phyloP scores from a whole-genome alignment of 2,329 filamentous ascomycete genomes.

The Dactylellina haptotyla region DNA sequence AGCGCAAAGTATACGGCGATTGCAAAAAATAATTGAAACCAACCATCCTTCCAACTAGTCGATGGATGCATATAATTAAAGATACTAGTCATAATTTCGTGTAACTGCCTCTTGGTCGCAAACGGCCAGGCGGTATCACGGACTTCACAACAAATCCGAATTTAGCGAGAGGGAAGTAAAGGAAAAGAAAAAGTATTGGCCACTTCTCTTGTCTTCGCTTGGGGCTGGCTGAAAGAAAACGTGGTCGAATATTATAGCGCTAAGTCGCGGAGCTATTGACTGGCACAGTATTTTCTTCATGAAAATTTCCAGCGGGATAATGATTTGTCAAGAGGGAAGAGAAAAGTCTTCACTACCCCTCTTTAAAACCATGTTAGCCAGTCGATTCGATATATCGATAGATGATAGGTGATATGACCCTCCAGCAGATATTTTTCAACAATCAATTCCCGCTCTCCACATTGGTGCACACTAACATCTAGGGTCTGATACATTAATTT shows the following conservation, averaged over 20 bases:
- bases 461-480: too few relatives aligned
- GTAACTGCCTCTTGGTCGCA: neutral
- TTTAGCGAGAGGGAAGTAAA: neutral
- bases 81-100: neutral
- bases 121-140: slow-evolving; percentile 2
- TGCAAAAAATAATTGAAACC: neutral
- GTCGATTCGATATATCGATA: neutral
- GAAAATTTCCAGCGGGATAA: neutral
- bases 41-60: neutral
- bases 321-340: slow-evolving; percentile 6
- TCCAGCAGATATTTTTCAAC: too few relatives aligned
- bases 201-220: neutral
- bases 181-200: neutral
- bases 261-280: slow-evolving; percentile 1
- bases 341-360: neutral
- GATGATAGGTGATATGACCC: too few relatives aligned
- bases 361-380: neutral
- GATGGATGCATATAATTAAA: neutral
- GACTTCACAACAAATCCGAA: slow-evolving; percentile 2
- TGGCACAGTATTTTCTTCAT: neutral
- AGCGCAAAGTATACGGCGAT: neutral
- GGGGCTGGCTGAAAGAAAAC: slow-evolving; percentile 3
- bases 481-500: too few relatives aligned
- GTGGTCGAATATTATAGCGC: slow-evolving; percentile 40
- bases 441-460: too few relatives aligned